phyloP scores from a whole-genome alignment of 257 asterid genomes.

The Phtheirospermum japonicum region DNA sequence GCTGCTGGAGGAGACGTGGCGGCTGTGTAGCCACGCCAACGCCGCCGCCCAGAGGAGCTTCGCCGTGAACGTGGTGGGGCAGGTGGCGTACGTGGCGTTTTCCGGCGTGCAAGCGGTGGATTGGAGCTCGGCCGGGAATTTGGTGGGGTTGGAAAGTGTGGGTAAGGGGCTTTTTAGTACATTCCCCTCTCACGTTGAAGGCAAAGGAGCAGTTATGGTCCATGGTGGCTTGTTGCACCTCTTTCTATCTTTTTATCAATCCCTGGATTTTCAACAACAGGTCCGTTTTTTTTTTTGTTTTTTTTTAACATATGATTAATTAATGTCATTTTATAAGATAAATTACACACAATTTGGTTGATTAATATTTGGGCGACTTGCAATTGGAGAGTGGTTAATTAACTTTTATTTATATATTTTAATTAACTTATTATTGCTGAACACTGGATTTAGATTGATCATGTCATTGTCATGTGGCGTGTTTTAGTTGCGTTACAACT shows the following conservation, averaged over 20 bases:
- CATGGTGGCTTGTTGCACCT: slow-evolving; percentile 52
- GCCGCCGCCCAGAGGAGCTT: slow-evolving; percentile 37
- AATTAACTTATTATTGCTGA: too few relatives aligned
- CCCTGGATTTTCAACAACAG: slow-evolving; percentile 43
- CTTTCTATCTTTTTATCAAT: slow-evolving; percentile 39
- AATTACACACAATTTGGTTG: too few relatives aligned
- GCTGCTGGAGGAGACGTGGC: slow-evolving; percentile 65
- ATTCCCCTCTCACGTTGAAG: slow-evolving; percentile 19
- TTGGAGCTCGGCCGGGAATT: slow-evolving; percentile 25
- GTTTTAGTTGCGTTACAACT: too few relatives aligned
- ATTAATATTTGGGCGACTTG: too few relatives aligned
- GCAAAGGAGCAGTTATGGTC: slow-evolving; percentile 42
- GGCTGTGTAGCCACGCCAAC: slow-evolving; percentile 47
- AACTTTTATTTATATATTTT: too few relatives aligned
- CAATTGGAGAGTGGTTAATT: too few relatives aligned
- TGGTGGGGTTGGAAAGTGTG: slow-evolving; percentile 42
- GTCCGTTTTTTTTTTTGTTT: too few relatives aligned
- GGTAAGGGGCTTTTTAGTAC: slow-evolving; percentile 32
- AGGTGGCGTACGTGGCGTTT: slow-evolving; percentile 55
- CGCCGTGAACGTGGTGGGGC: slow-evolving; percentile 37
- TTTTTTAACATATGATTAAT: too few relatives aligned
- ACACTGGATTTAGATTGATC: too few relatives aligned
- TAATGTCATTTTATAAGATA: too few relatives aligned
- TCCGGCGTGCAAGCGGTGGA: slow-evolving; percentile 52
- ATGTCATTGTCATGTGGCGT: too few relatives aligned